Evolutionary conservation across 805 yeast species (phyloP).

Genomic region (Candida ortonii): DNA sequence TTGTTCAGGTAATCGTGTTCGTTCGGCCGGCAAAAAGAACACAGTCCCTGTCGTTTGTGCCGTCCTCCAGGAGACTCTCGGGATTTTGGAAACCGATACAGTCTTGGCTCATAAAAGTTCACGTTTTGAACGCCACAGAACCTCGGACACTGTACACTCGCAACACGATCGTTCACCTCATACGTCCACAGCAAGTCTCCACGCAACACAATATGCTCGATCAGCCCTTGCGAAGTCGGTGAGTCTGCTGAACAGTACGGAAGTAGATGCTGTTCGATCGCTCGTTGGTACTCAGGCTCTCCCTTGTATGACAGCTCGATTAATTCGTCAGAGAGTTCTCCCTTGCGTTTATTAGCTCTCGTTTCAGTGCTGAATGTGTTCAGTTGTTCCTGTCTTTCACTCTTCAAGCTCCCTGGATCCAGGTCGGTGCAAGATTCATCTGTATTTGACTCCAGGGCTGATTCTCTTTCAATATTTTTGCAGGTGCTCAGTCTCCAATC

Average conservation of each 20-base stretch:
- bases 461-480: too few relatives aligned
- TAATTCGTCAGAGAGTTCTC: constrained; percentile 13
- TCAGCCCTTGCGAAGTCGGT: constrained; percentile 10
- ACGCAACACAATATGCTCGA: constrained; percentile 4
- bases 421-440: too few relatives aligned
- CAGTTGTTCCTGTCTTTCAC: too few relatives aligned
- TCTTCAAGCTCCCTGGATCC: too few relatives aligned
- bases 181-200: constrained; percentile 7
- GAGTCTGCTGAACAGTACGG: constrained; percentile 17
- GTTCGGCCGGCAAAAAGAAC: constrained; percentile 22
- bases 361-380: constrained; percentile 1
- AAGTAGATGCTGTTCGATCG: constrained; percentile 14
- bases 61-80: constrained; percentile 9
- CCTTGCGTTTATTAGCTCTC: constrained; percentile 6
- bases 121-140: constrained; percentile 7
- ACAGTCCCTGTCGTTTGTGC: constrained; percentile 21
- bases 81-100: constrained; percentile 14
- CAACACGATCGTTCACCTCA: constrained; percentile 12
- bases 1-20: constrained; percentile 8
- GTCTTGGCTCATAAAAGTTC: constrained; percentile 19
- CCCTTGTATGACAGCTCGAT: constrained; percentile 7
- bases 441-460: too few relatives aligned
- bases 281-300: constrained; percentile 9
- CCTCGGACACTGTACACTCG: constrained; percentile 8
- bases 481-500: too few relatives aligned